Percentiles rank a stretch among this genome's conserved stretches.
These are phyloP conservation scores for Spongospora subterranea DNA, from an alignment of 208 protist genomes.

Conservation along the genomic window DNA sequence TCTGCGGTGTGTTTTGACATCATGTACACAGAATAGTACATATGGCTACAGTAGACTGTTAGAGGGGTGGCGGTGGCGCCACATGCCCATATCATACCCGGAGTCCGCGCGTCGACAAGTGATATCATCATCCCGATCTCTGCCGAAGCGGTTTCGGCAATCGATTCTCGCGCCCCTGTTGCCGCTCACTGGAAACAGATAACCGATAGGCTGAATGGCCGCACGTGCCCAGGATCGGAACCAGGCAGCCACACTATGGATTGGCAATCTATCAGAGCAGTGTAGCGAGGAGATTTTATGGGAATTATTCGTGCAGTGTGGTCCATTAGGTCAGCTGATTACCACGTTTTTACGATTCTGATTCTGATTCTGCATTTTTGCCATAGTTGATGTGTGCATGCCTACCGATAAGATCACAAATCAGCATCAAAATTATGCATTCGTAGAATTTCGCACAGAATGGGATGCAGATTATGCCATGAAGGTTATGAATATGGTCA, in stretches of 20 bases:
- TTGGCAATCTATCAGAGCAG: conserved; percentile 83
- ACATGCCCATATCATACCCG: no score
- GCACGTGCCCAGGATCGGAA: conserved; percentile 84
- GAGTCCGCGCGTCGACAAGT: no score
- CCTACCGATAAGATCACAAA: conserved; percentile 86
- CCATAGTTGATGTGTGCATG: conserved; percentile 82
- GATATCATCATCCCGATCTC: no score
- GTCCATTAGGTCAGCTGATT: conserved; percentile 77
- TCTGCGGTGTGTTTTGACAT: no score
- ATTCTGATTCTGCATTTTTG: neutral
- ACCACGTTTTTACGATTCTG: neutral
- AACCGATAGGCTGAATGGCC: no score
- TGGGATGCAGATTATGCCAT: conserved; percentile 89
- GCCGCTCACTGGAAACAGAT: no score
- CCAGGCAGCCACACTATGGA: conserved; percentile 84
- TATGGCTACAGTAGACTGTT: no score
- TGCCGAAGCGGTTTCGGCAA: no score
- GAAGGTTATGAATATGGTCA: conserved; percentile 87
- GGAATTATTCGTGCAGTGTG: conserved; percentile 88
- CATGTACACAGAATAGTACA: no score
- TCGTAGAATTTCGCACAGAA: conserved; percentile 87
- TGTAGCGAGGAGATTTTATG: conserved; percentile 84
- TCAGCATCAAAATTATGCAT: conserved; percentile 80
- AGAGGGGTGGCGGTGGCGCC: no score
- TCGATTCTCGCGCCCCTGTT: no score